Percentiles rank a stretch among this genome's conserved stretches.
These are phyloP conservation scores for Furcasterigmium sp. DNA, from an alignment of 2,329 filamentous ascomycete genomes.

Conservation along the genomic window DNA sequence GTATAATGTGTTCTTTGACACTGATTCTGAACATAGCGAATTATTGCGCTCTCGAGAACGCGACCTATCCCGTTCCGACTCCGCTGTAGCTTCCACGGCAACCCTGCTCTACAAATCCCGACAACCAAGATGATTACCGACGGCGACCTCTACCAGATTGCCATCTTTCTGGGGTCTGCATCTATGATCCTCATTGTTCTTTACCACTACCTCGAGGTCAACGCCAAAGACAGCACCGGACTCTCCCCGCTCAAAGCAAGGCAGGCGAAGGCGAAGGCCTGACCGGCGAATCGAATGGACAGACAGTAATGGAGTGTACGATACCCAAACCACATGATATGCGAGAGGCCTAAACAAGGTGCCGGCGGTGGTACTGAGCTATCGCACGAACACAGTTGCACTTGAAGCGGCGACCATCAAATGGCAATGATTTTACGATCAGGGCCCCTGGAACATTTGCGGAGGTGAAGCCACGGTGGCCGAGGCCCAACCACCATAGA, in stretches of 20 bases:
- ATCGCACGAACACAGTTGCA: too few relatives aligned
- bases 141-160: slow-evolving; percentile 81
- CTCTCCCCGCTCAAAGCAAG: slow-evolving; percentile 17
- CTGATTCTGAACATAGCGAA: too few relatives aligned
- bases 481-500: too few relatives aligned
- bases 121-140: slow-evolving; percentile 98
- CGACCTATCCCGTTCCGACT: not conserved
- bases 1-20: too few relatives aligned
- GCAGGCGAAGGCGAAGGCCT: slow-evolving; percentile 13
- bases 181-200: slow-evolving; percentile 90
- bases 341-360: too few relatives aligned
- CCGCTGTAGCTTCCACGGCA: too few relatives aligned
- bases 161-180: slow-evolving; percentile 84
- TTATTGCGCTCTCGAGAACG: not conserved
- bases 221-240: slow-evolving; percentile 46
- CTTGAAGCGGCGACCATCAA: too few relatives aligned
- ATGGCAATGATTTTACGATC: too few relatives aligned
- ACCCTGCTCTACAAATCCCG: too few relatives aligned
- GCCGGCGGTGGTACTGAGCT: too few relatives aligned
- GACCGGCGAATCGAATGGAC: not conserved
- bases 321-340: not conserved
- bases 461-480: too few relatives aligned
- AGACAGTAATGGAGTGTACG: slow-evolving; percentile 4
- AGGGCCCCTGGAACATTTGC: too few relatives aligned
- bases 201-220: slow-evolving; percentile 96